These are phyloP conservation scores for Peronospora tabacina DNA, from an alignment of 352 stramenopile species.

Conservation along the genomic window DNA sequence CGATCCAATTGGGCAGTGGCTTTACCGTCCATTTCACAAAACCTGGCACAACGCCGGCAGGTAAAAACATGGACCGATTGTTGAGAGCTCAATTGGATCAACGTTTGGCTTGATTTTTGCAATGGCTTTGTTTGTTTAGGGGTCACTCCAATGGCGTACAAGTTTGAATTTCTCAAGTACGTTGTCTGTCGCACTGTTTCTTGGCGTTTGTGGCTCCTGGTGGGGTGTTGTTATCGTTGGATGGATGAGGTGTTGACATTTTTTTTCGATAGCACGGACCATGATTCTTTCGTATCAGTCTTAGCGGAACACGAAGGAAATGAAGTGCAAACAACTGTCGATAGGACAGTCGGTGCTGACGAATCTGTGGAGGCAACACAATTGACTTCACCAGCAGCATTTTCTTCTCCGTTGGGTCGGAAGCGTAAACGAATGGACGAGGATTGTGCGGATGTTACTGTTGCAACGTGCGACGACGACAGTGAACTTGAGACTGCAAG, in stretches of 20 bases:
- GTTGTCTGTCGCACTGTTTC: neutral
- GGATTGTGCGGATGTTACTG: conserved; percentile 7
- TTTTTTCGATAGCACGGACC: neutral
- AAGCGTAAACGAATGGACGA: conserved; percentile 25
- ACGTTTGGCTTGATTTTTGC: neutral
- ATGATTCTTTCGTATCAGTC: conserved; percentile 1
- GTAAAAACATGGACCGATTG: no score
- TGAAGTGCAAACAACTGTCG: conserved; percentile 12
- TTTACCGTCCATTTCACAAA: conserved; percentile 68
- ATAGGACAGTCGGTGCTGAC: conserved; percentile 19
- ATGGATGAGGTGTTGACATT: neutral
- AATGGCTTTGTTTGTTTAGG: conserved; percentile 13
- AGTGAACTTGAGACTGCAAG: conserved; percentile 6
- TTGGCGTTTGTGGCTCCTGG: neutral
- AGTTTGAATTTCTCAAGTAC: conserved; percentile 59
- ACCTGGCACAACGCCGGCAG: conserved; percentile 34
- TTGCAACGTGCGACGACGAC: conserved; percentile 16
- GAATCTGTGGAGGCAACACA: conserved; percentile 24
- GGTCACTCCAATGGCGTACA: conserved; percentile 43
- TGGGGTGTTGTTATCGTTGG: neutral
- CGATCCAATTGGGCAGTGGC: conserved; percentile 27
- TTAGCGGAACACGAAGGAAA: conserved; percentile 2
- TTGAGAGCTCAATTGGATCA: neutral
- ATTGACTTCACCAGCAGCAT: conserved; percentile 2
- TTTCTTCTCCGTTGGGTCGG: conserved; percentile 18